Conservation (phyloP, 2,329 filamentous ascomycete genomes). For the Paramyrothecium roridum region DNA sequence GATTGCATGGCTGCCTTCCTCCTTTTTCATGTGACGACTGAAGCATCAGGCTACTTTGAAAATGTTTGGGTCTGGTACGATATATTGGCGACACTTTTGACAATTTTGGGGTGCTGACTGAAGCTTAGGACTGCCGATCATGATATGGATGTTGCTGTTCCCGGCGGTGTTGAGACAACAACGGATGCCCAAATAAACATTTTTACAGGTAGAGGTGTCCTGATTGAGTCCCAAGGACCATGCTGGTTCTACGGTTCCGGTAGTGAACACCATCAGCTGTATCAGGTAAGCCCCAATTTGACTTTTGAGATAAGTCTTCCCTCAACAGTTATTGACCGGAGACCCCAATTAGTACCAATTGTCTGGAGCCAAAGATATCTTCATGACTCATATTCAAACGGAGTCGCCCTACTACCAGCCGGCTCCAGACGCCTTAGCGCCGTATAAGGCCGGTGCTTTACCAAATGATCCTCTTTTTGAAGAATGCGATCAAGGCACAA, state of each 20-base stretch:
- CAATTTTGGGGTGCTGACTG: not conserved
- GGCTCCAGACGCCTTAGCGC: slow-evolving; percentile 37
- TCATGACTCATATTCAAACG: slow-evolving; percentile 39
- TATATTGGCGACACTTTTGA: too few relatives aligned
- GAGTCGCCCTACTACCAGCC: slow-evolving; percentile 41
- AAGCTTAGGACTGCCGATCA: slow-evolving; percentile 59
- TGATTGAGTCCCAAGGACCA: slow-evolving; percentile 25
- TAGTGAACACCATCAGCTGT: slow-evolving; percentile 45
- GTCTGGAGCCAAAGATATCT: slow-evolving; percentile 42
- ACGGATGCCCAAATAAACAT: slow-evolving; percentile 18
- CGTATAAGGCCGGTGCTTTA: slow-evolving; percentile 23
- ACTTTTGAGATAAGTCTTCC: too few relatives aligned
- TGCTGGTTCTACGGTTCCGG: slow-evolving; percentile 37
- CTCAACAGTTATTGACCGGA: too few relatives aligned
- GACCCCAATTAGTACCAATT: slow-evolving; percentile 34
- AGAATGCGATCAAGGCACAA: too few relatives aligned
- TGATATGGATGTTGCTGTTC: slow-evolving; percentile 9
- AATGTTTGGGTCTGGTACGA: slow-evolving; percentile 55
- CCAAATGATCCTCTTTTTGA: slow-evolving; percentile 9
- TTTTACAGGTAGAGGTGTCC: slow-evolving; percentile 28
- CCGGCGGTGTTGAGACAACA: too few relatives aligned
- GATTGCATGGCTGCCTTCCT: slow-evolving; percentile 59
- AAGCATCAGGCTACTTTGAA: slow-evolving; percentile 45
- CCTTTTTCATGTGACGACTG: slow-evolving; percentile 40
- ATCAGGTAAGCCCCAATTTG: too few relatives aligned